A percentile compares a stretch with the other conserved stretches of the same genome.
phyloP scores from a whole-genome alignment of 1,139 yeast genomes.

The Candida sanyaensis region DNA sequence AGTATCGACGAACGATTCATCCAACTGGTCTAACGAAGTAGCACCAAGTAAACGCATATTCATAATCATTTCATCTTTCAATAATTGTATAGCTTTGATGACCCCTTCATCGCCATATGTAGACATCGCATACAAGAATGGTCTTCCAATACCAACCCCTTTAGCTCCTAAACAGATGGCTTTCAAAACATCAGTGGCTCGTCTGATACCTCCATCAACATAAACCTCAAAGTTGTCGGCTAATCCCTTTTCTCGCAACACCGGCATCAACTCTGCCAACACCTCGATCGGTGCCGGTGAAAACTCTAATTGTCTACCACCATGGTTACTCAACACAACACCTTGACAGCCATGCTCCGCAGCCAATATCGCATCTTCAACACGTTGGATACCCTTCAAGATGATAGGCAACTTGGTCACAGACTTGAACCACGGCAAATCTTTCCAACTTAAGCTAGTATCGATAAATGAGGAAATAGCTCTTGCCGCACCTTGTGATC shows the following conservation, averaged over 20 bases:
- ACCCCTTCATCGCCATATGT: conserved; percentile 83
- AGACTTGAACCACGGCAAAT: conserved; percentile 56
- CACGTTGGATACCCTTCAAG: conserved; percentile 71
- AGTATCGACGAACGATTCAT: conserved; percentile 43
- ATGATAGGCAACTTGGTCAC: conserved; percentile 66
- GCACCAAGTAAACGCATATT: conserved; percentile 88
- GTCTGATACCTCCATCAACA: conserved; percentile 69
- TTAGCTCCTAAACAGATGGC: conserved; percentile 71
- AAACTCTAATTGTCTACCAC: conserved; percentile 73
- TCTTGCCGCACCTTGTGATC: conserved; percentile 83
- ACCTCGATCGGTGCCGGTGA: conserved; percentile 70
- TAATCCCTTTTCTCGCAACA: conserved; percentile 46
- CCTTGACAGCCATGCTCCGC: conserved; percentile 65
- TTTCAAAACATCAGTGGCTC: conserved; percentile 67
- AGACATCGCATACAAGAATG: conserved; percentile 70
- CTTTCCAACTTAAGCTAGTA: conserved; percentile 71
- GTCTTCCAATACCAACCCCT: conserved; percentile 76
- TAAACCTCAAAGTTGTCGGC: conserved; percentile 52
- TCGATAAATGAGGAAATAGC: conserved; percentile 87
- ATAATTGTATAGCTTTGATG: conserved; percentile 68
- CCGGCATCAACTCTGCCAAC: conserved; percentile 62
- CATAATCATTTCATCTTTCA: conserved; percentile 82
- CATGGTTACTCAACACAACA: conserved; percentile 69
- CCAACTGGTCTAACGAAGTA: conserved; percentile 60
- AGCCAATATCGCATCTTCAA: conserved; percentile 66